A percentile compares a stretch with the other conserved stretches of the same genome.
Evolutionary conservation across 2,329 filamentous ascomycete genomes (phyloP).

Genomic region (Didymosphaeria variabile): DNA sequence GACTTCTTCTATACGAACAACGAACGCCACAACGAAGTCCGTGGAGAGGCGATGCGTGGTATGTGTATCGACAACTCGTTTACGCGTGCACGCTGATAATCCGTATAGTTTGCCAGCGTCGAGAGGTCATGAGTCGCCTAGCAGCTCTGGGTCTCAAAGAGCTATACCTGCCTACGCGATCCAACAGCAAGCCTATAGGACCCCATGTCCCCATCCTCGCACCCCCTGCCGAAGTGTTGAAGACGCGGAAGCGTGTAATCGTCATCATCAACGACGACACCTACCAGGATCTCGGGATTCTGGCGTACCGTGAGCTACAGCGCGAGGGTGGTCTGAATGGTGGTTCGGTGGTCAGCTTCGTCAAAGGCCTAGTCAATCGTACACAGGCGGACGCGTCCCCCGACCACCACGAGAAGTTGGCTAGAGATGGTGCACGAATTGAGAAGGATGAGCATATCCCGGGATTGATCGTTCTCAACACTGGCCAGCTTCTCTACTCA

Average conservation of each 20-base stretch:
- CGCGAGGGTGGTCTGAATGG: slow-evolving; percentile 71
- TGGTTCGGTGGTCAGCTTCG: slow-evolving; percentile 75
- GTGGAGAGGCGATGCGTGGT: slow-evolving; percentile 76
- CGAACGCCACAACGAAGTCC: slow-evolving; percentile 78
- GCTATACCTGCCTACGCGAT: slow-evolving; percentile 68
- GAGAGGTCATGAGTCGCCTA: slow-evolving; percentile 70
- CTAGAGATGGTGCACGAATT: slow-evolving; percentile 31
- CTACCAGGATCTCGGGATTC: slow-evolving; percentile 75
- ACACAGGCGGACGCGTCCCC: slow-evolving; percentile 9
- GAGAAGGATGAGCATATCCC: slow-evolving; percentile 46
- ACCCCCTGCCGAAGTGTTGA: slow-evolving; percentile 61
- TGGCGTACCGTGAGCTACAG: slow-evolving; percentile 74
- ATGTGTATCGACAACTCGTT: slow-evolving; percentile 30
- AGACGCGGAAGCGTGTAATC: slow-evolving; percentile 69
- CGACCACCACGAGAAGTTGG: slow-evolving; percentile 20
- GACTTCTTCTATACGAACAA: slow-evolving; percentile 78
- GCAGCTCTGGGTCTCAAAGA: slow-evolving; percentile 66
- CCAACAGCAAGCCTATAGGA: slow-evolving; percentile 45
- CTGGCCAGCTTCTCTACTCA: slow-evolving; percentile 81
- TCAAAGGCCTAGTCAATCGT: slow-evolving; percentile 56
- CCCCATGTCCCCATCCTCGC: slow-evolving; percentile 76
- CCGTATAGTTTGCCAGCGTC: slow-evolving; percentile 67
- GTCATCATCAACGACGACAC: slow-evolving; percentile 81
- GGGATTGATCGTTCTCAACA: slow-evolving; percentile 79
- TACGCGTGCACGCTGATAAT: slow-evolving; percentile 18